Evolutionary conservation across 2,329 filamentous ascomycete species (phyloP).

Genomic region (Chrysoporthe cubensis): DNA sequence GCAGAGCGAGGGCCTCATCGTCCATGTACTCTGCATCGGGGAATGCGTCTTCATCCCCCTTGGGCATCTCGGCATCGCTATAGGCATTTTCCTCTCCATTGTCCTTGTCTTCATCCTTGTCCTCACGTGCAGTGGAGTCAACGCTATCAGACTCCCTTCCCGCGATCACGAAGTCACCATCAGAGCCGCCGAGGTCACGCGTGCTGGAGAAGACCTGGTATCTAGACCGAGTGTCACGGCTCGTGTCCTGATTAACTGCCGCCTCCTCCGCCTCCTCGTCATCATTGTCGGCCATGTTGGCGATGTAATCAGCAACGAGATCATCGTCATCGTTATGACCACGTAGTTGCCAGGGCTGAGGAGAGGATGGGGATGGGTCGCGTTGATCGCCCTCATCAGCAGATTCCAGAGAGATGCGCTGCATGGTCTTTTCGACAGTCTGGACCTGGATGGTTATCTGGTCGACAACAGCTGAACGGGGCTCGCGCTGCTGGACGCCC

Average conservation of each 20-base stretch:
- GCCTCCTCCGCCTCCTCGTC: conserved; percentile 33
- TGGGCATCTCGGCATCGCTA: conserved; percentile 35
- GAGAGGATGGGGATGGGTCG: not conserved
- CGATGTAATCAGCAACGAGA: conserved; percentile 71
- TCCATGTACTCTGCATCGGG: conserved; percentile 47
- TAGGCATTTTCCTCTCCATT: conserved; percentile 36
- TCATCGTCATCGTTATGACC: conserved; percentile 49
- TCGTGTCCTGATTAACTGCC: conserved; percentile 32
- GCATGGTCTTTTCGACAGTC: conserved; percentile 24
- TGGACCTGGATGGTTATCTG: conserved; percentile 35
- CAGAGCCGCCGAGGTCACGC: conserved; percentile 49
- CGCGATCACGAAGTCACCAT: conserved; percentile 44
- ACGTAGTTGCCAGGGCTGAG: conserved; percentile 29
- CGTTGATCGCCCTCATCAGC: conserved; percentile 9
- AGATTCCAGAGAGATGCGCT: conserved; percentile 21
- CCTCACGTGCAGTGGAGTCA: conserved; percentile 41
- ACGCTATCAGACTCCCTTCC: conserved; percentile 47
- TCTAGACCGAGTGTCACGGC: conserved; percentile 29
- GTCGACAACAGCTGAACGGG: conserved; percentile 21
- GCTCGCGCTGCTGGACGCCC: conserved; percentile 28
- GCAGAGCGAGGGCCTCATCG: conserved; percentile 65
- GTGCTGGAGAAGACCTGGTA: conserved; percentile 33
- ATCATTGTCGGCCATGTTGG: conserved; percentile 58
- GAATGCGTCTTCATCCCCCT: conserved; percentile 30
- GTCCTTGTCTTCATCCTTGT: conserved; percentile 38